These are phyloP conservation scores for Aspergillus tamarii DNA, from an alignment of 2,329 filamentous ascomycete genomes.

Conservation along the genomic window DNA sequence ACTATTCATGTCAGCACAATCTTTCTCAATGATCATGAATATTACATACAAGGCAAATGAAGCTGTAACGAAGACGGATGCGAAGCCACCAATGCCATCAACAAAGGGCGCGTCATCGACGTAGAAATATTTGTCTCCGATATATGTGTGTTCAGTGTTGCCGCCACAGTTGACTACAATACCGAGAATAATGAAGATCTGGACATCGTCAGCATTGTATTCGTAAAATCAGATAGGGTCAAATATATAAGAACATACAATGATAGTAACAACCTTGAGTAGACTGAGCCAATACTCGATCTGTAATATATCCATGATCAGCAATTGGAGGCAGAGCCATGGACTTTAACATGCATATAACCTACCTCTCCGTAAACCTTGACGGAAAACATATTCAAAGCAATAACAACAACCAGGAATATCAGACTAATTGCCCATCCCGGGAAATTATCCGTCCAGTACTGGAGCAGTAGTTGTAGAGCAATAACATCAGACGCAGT, in stretches of 20 bases:
- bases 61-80: slow-evolving; percentile 66
- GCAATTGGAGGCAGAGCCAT: not conserved
- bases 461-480: slow-evolving; percentile 61
- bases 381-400: slow-evolving; percentile 57
- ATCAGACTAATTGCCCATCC: slow-evolving; percentile 67
- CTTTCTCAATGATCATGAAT: not conserved
- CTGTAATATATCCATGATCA: slow-evolving; percentile 20
- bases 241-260: slow-evolving; percentile 32
- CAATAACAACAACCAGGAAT: slow-evolving; percentile 61
- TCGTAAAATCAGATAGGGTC: slow-evolving; percentile 30
- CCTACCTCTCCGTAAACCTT: slow-evolving; percentile 57
- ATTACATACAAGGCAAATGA: slow-evolving; percentile 58
- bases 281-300: slow-evolving; percentile 48
- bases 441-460: slow-evolving; percentile 65
- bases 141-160: slow-evolving; percentile 57
- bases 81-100: slow-evolving; percentile 66
- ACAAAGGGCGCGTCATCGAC: slow-evolving; percentile 66
- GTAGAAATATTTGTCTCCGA: slow-evolving; percentile 62
- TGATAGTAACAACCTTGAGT: slow-evolving; percentile 46
- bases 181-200: slow-evolving; percentile 66
- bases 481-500: slow-evolving; percentile 65
- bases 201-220: slow-evolving; percentile 28
- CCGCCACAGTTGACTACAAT: slow-evolving; percentile 64
- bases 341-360: slow-evolving; percentile 2
- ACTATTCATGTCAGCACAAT: slow-evolving; percentile 29